Percentiles rank a stretch among this genome's conserved stretches.
These are phyloP conservation scores for Magnaporthiopsis poae DNA, from an alignment of 2,329 filamentous ascomycete genomes.

Conservation along the genomic window DNA sequence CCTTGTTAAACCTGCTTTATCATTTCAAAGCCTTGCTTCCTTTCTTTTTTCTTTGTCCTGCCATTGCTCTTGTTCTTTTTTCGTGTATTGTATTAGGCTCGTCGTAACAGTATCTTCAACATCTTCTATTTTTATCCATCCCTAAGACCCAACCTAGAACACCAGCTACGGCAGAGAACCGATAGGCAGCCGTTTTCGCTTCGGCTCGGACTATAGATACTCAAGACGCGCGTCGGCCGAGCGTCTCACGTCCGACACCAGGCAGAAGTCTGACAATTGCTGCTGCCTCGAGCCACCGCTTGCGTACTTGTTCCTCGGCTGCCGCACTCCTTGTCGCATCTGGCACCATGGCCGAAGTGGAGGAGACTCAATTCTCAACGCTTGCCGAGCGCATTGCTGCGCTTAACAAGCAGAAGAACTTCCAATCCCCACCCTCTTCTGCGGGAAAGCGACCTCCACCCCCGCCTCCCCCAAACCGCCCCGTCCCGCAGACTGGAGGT, in stretches of 20 bases:
- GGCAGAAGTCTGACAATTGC: background rate
- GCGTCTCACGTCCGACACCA: background rate
- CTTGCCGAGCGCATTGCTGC: conserved; percentile 55
- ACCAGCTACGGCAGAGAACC: background rate
- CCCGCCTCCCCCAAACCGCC: conserved; percentile 36
- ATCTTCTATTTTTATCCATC: no score
- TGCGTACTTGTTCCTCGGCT: background rate
- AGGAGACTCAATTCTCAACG: conserved; percentile 52
- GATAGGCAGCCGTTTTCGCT: background rate
- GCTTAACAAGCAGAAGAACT: conserved; percentile 52
- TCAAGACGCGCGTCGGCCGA: background rate
- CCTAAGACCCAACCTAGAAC: no score
- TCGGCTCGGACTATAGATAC: background rate
- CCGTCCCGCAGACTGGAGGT: conserved; percentile 26
- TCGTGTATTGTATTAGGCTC: no score
- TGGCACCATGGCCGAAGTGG: conserved; percentile 45
- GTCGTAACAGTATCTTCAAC: no score
- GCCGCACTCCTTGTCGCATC: background rate
- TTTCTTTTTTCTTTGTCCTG: no score
- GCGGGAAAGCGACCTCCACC: conserved; percentile 31
- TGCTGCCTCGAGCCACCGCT: background rate
- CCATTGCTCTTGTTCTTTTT: no score
- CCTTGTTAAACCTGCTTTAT: no score
- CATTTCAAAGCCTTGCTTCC: no score
- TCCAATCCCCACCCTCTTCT: conserved; percentile 29